Conservation (phyloP, 805 yeast genomes). For the Candida hispaniensis region DNA sequence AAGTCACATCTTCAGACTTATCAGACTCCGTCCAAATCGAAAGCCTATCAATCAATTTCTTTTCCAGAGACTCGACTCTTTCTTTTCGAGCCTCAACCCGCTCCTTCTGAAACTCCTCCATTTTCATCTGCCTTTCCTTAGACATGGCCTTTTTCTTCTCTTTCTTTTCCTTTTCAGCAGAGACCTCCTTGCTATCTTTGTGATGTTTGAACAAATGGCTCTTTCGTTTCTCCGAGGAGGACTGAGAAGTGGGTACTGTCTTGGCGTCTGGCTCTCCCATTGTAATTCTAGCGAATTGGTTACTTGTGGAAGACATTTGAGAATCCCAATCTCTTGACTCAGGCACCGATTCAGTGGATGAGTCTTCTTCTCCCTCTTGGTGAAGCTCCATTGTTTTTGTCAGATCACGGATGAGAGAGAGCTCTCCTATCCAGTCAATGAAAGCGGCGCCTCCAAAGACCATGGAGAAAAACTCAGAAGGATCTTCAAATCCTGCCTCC, state of each 20-base stretch:
- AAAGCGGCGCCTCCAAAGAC: conserved; percentile 93
- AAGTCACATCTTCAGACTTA: conserved; percentile 49
- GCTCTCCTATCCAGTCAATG: conserved; percentile 71
- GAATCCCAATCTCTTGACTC: conserved; percentile 15
- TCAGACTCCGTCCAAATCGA: conserved; percentile 51
- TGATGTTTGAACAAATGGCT: no score
- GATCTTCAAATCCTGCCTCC: conserved; percentile 66
- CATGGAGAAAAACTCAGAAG: conserved; percentile 68
- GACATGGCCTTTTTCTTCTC: conserved; percentile 27
- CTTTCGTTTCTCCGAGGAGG: no score
- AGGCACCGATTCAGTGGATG: conserved; percentile 20
- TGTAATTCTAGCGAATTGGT: conserved; percentile 5
- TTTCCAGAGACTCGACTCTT: conserved; percentile 49
- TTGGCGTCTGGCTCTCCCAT: conserved; percentile 1
- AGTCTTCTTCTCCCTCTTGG: conserved; percentile 35
- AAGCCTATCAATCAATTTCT: conserved; percentile 46
- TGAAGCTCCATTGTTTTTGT: conserved; percentile 44
- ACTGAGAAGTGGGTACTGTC: not conserved
- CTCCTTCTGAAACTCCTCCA: conserved; percentile 67
- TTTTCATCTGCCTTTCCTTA: conserved; percentile 39
- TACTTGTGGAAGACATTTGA: conserved; percentile 1
- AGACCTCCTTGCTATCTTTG: not conserved
- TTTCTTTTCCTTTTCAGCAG: conserved; percentile 26
- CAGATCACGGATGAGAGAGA: conserved; percentile 66
- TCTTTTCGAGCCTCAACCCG: conserved; percentile 55